A percentile compares a stretch with the other conserved stretches of the same genome.
Evolutionary conservation across 2,329 filamentous ascomycete species (phyloP).

Genomic region (Paecilomyces formosus): DNA sequence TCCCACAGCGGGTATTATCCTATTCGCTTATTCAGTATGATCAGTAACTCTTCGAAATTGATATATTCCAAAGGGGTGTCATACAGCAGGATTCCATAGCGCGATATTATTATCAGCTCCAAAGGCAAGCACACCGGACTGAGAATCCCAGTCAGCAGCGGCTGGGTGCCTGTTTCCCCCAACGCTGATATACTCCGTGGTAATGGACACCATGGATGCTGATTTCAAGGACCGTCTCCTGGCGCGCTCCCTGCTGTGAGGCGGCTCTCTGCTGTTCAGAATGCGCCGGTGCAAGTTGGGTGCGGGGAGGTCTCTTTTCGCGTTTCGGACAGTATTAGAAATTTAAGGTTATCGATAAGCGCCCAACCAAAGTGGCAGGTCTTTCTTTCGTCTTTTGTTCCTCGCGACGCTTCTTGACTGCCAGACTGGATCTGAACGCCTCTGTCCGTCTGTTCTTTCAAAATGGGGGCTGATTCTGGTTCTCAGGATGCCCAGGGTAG

Average conservation of each 20-base stretch:
- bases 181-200: slow-evolving; percentile 56
- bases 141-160: slow-evolving; percentile 77
- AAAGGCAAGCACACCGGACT: slow-evolving; percentile 68
- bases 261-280: slow-evolving; percentile 3
- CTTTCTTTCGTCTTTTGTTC: neutral
- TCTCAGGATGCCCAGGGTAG: slow-evolving; percentile 3
- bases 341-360: slow-evolving; percentile 34
- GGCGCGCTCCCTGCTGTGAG: neutral
- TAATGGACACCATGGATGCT: slow-evolving; percentile 29
- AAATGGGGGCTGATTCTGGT: slow-evolving; percentile 5
- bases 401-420: neutral
- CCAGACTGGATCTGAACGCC: neutral
- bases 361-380: neutral
- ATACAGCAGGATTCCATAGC: slow-evolving; percentile 73
- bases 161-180: slow-evolving; percentile 87
- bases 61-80: slow-evolving; percentile 20
- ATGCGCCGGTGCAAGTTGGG: neutral
- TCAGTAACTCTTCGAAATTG: slow-evolving; percentile 2
- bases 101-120: slow-evolving; percentile 85
- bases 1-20: slow-evolving; percentile 46
- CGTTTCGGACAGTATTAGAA: slow-evolving; percentile 4
- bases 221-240: neutral
- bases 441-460: neutral
- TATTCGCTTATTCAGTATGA: slow-evolving; percentile 17
- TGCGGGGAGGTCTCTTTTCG: neutral